Evolutionary conservation across 2,329 filamentous ascomycete genomes (phyloP).

Genomic region (Colletotrichum sp.): DNA sequence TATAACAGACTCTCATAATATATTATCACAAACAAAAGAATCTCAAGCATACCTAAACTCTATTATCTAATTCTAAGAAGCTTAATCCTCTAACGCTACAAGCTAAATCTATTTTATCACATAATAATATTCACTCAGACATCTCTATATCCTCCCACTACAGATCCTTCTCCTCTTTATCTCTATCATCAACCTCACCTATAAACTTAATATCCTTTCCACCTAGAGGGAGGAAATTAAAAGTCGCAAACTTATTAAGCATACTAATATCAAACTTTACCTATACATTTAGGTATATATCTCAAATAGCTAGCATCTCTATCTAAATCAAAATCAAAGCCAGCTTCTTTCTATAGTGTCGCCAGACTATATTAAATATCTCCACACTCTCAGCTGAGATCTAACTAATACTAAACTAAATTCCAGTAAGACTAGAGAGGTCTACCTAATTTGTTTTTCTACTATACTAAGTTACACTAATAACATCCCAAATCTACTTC

Average conservation of each 20-base stretch:
- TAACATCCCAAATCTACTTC: neutral
- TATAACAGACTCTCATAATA: neutral
- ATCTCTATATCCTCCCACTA: rapidly evolving
- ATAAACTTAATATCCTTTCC: neutral
- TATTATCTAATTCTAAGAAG: neutral
- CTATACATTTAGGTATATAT: neutral
- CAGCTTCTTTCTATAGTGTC: neutral
- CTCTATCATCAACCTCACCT: rapidly evolving
- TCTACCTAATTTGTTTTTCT: neutral
- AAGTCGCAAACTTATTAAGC: neutral
- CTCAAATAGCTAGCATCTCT: neutral
- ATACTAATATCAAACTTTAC: neutral
- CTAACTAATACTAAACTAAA: neutral
- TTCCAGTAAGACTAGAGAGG: neutral
- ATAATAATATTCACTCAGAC: too few relatives aligned
- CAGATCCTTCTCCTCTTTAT: too few relatives aligned
- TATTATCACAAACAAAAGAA: neutral
- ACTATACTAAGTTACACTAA: neutral
- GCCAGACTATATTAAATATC: neutral
- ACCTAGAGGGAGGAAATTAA: neutral
- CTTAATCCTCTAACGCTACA: too few relatives aligned
- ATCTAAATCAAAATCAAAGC: neutral
- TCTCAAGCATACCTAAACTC: neutral
- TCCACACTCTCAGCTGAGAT: neutral
- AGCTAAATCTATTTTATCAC: too few relatives aligned